Evolutionary conservation across 257 asterid species (phyloP).

Genomic region (Jacaranda mimosifolia): DNA sequence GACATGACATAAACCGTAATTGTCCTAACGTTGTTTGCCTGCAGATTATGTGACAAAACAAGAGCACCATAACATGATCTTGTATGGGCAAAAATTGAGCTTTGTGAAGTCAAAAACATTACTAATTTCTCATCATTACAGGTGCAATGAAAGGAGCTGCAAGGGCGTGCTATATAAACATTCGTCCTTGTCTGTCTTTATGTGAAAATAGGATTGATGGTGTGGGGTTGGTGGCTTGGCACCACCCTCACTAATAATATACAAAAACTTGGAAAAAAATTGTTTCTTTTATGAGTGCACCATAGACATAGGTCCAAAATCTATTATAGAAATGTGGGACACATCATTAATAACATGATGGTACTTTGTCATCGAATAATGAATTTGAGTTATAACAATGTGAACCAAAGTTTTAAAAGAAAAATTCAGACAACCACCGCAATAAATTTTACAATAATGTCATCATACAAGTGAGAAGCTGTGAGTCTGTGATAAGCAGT

Average conservation of each 20-base stretch:
- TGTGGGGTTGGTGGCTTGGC: slow-evolving; percentile 30
- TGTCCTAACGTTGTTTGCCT: background rate
- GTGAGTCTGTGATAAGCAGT: background rate
- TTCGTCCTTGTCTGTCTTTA: slow-evolving; percentile 17
- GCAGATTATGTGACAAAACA: background rate
- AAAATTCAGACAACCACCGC: slow-evolving; percentile 19
- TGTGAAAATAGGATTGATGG: background rate
- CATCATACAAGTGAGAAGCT: background rate
- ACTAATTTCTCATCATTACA: slow-evolving; percentile 34
- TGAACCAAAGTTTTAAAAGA: background rate
- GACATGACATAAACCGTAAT: background rate
- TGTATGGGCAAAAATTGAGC: background rate
- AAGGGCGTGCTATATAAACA: slow-evolving; percentile 20
- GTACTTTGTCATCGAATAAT: background rate
- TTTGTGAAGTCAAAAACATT: background rate
- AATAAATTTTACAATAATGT: slow-evolving; percentile 3
- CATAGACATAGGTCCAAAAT: slow-evolving; percentile 14
- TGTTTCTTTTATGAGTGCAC: background rate
- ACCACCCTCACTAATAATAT: slow-evolving; percentile 10
- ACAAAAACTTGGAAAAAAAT: background rate
- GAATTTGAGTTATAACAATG: background rate
- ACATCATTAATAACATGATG: slow-evolving; percentile 14
- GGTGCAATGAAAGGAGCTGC: slow-evolving; percentile 25
- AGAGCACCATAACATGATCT: background rate
- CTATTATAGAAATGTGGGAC: slow-evolving; percentile 28